A percentile compares a stretch with the other conserved stretches of the same genome.
Evolutionary conservation across 495 filamentous ascomycete genomes (phyloP).

Genomic region (Amniculicola lignicola): DNA sequence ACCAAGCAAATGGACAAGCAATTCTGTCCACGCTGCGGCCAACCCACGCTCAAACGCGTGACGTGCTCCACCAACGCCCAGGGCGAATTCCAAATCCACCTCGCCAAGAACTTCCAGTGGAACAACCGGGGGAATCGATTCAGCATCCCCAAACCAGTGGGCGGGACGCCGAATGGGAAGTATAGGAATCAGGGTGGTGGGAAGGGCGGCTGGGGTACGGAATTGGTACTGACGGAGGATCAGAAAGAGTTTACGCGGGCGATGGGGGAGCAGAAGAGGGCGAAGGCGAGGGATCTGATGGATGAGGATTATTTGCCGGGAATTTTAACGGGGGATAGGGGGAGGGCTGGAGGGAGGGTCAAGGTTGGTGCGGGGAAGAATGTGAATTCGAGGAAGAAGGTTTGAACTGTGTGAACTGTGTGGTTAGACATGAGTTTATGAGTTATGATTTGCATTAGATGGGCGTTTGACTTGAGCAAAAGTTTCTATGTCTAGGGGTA

Average conservation of each 20-base stretch:
- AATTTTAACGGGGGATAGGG: conserved; percentile 73
- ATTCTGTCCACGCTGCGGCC: conserved; percentile 90
- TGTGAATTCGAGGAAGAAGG: conserved; percentile 74
- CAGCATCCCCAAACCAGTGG: conserved; percentile 86
- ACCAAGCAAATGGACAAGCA: conserved; percentile 84
- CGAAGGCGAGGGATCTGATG: conserved; percentile 80
- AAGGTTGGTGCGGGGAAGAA: conserved; percentile 82
- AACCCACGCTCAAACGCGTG: conserved; percentile 79
- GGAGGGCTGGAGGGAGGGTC: conserved; percentile 59
- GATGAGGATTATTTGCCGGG: conserved; percentile 85
- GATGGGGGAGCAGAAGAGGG: conserved; percentile 58
- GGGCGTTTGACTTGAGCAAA: conserved; percentile 1
- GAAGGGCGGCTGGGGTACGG: conserved; percentile 79
- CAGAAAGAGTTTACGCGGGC: conserved; percentile 86
- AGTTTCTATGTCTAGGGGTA: not conserved
- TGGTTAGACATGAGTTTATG: not conserved
- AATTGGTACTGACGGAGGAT: conserved; percentile 84
- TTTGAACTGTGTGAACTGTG: not conserved
- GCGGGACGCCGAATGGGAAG: conserved; percentile 75
- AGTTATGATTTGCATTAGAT: conserved; percentile 12
- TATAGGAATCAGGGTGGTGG: conserved; percentile 61
- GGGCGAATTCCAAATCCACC: conserved; percentile 79
- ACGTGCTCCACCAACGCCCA: conserved; percentile 75
- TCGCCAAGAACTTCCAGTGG: conserved; percentile 95
- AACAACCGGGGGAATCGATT: conserved; percentile 87